These are phyloP conservation scores for Candolleomyces efflorescens DNA, from an alignment of 768 basidiomycete genomes.

Conservation along the genomic window DNA sequence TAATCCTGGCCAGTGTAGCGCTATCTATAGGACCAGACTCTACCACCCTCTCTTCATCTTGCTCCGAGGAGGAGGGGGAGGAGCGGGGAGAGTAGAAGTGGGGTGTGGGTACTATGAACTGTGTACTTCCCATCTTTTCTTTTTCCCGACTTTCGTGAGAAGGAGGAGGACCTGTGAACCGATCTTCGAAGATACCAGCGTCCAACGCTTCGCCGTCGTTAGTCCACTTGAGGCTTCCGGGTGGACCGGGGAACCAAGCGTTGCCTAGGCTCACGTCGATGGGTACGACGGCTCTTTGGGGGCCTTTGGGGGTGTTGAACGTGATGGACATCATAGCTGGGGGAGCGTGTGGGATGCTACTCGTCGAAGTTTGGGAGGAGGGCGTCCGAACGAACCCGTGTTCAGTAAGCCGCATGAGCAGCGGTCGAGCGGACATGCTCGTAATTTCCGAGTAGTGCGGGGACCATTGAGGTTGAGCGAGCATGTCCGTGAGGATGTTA, in stretches of 20 bases:
- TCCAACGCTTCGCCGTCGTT: background rate
- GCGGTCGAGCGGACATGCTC: conserved; percentile 20
- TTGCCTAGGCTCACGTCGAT: conserved; percentile 25
- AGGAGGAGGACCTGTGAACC: background rate
- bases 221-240: conserved; percentile 14
- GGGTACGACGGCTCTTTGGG: conserved; percentile 8
- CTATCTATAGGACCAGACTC: background rate
- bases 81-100: too few species aligned
- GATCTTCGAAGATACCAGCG: background rate
- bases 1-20: too few species aligned
- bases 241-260: conserved; percentile 36
- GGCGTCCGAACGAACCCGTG: conserved; percentile 9
- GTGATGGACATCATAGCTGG: background rate
- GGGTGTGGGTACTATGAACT: background rate
- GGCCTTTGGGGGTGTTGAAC: background rate
- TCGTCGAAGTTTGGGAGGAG: too few species aligned
- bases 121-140: background rate
- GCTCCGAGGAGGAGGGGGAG: background rate
- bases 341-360: background rate
- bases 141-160: background rate
- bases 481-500: too few species aligned
- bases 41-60: background rate
- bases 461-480: conserved; percentile 15
- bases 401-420: conserved; percentile 13
- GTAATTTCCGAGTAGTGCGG: too few species aligned